Conservation (phyloP, 2,329 filamentous ascomycete species). For the Diaporthe vexans region DNA sequence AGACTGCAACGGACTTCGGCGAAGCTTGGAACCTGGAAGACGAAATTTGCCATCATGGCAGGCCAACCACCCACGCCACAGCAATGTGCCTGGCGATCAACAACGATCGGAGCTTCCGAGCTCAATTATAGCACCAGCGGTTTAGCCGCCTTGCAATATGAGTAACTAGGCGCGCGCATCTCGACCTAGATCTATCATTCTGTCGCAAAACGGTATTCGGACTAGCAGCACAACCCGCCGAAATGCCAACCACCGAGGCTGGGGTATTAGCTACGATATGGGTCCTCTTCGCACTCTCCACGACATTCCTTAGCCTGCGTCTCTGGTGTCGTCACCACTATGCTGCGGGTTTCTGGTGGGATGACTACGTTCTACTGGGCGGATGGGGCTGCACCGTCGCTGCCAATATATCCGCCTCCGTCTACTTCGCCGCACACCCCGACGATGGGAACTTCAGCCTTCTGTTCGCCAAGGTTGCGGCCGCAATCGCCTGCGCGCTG, state of each 20-base stretch:
- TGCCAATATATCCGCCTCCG: constrained; percentile 7
- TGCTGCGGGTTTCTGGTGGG: constrained; percentile 22
- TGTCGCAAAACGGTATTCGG: background rate
- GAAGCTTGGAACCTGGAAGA: constrained; percentile 23
- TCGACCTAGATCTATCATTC: background rate
- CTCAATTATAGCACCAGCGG: background rate
- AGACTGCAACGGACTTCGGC: constrained; percentile 23
- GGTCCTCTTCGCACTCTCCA: constrained; percentile 18
- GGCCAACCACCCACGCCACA: constrained; percentile 11
- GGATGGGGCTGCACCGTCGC: constrained; percentile 20
- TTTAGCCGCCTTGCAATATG: background rate
- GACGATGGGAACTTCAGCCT: constrained; percentile 27
- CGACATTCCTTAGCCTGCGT: constrained; percentile 16
- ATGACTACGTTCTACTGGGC: background rate
- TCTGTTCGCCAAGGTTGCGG: constrained; percentile 18
- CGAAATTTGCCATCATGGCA: constrained; percentile 25
- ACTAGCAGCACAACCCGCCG: background rate
- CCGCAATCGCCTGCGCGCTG: background rate
- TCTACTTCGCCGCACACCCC: background rate
- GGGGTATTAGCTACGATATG: constrained; percentile 24
- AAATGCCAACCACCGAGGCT: constrained; percentile 8
- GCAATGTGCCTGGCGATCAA: background rate
- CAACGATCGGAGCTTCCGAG: constrained; percentile 8
- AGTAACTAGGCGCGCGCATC: background rate
- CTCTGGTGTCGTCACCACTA: constrained; percentile 23